These are phyloP conservation scores for Neurospora tetraspora DNA, from an alignment of 495 filamentous ascomycete species.

Conservation along the genomic window DNA sequence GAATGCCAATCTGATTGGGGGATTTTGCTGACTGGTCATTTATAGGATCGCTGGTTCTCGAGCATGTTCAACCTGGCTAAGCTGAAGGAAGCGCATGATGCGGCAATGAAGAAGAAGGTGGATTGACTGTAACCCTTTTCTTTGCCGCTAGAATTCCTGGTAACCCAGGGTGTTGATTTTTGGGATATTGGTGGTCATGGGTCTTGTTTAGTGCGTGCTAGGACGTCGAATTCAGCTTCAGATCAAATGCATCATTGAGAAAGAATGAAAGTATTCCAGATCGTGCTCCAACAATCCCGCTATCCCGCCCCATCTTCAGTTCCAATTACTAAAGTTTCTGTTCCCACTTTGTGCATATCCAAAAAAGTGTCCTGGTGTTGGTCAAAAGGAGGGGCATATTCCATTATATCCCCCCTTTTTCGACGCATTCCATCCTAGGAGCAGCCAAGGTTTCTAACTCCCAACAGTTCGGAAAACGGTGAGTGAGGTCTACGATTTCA, in stretches of 20 bases:
- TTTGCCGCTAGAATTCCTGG: not conserved
- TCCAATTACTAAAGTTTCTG: not conserved
- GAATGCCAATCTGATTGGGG: rapidly evolving
- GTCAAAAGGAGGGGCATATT: not conserved
- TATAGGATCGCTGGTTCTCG: not conserved
- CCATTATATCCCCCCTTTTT: not conserved
- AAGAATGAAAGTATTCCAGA: not conserved
- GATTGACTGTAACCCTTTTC: not conserved
- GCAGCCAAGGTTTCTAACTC: not conserved
- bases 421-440: not conserved
- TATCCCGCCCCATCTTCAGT: not conserved
- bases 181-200: not conserved
- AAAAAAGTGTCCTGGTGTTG: not conserved
- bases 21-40: not conserved
- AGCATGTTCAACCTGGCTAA: not conserved
- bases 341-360: not conserved
- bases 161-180: not conserved
- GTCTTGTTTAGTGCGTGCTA: not conserved
- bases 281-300: not conserved
- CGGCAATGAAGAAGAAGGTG: not conserved
- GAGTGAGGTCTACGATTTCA: not conserved
- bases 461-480: not conserved
- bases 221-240: not conserved
- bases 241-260: not conserved
- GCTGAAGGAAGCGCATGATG: not conserved